Conservation (phyloP, 2,329 filamentous ascomycete species). For the Stachybotrys chartarum region DNA sequence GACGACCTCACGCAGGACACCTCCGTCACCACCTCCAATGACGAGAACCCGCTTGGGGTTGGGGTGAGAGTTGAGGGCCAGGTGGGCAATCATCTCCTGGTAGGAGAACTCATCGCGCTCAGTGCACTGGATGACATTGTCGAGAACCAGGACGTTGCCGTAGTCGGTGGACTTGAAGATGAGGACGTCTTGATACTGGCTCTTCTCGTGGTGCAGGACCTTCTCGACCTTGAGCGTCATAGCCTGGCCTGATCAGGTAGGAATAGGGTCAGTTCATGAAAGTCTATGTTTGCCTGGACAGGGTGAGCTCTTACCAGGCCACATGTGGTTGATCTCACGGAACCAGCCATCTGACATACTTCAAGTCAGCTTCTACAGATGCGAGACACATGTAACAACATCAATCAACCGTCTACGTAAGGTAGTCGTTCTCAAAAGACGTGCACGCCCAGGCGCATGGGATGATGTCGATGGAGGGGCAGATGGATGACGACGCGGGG, state of each 20-base stretch:
- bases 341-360: constrained; percentile 87
- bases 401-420: too few relatives aligned
- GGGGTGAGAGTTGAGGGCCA: constrained; percentile 97
- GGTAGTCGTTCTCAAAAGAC: too few relatives aligned
- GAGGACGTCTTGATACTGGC: constrained; percentile 96
- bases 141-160: constrained; percentile 90
- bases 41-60: constrained; percentile 98
- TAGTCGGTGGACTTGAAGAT: constrained; percentile 98
- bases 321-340: constrained; percentile 98
- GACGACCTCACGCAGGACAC: constrained; percentile 95
- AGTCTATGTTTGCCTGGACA: too few relatives aligned
- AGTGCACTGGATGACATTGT: constrained; percentile 98
- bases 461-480: constrained; percentile 8
- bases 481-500: constrained; percentile 3
- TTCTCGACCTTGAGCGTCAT: constrained; percentile 98
- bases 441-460: too few relatives aligned
- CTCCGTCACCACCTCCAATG: constrained; percentile 95
- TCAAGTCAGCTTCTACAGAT: not conserved
- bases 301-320: constrained; percentile 54
- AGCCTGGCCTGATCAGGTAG: constrained; percentile 62
- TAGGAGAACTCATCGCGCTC: constrained; percentile 99
- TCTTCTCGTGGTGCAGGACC: constrained; percentile 98
- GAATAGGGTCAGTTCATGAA: constrained; percentile 1
- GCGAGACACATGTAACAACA: too few relatives aligned
- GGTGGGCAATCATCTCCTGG: constrained; percentile 99